A percentile compares a stretch with the other conserved stretches of the same genome.
Evolutionary conservation across 1,139 yeast species (phyloP).

Genomic region (Kazachstania sp.): DNA sequence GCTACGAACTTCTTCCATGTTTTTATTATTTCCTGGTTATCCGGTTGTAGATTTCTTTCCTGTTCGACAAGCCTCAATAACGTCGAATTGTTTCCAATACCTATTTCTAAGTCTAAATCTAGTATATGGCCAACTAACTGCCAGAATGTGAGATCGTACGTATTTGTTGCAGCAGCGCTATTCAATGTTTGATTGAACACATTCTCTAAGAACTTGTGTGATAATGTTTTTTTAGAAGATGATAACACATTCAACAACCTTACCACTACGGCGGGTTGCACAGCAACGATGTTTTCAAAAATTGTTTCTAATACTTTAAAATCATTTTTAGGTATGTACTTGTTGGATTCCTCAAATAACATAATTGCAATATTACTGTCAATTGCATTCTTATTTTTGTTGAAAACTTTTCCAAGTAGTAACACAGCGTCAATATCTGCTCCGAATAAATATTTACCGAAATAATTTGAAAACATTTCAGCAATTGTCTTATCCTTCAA

Average conservation of each 20-base stretch:
- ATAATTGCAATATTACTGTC: conserved; percentile 9
- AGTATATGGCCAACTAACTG: conserved; percentile 38
- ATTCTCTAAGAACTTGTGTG: conserved; percentile 38
- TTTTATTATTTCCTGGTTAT: conserved; percentile 5
- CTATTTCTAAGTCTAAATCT: conserved; percentile 44
- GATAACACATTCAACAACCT: conserved; percentile 35
- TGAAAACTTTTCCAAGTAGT: conserved; percentile 17
- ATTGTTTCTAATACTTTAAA: conserved; percentile 35
- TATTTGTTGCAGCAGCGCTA: conserved; percentile 12
- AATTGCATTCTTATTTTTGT: conserved; percentile 8
- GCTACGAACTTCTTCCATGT: conserved; percentile 38
- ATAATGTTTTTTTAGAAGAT: conserved; percentile 40
- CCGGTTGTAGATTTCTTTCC: conserved; percentile 14
- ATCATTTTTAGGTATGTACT: conserved; percentile 21
- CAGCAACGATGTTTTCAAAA: conserved; percentile 34
- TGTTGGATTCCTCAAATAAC: conserved; percentile 21
- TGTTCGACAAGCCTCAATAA: conserved; percentile 28
- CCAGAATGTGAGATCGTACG: conserved; percentile 31
- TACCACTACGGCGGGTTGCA: conserved; percentile 35
- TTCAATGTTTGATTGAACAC: conserved; percentile 28
- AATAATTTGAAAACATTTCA: conserved; percentile 6
- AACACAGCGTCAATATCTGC: conserved; percentile 11
- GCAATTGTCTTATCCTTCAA: background rate
- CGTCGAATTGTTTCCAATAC: conserved; percentile 33
- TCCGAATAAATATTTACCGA: conserved; percentile 17